Conservation (phyloP, 257 asterid genomes). For the Mitragyna speciosa region DNA sequence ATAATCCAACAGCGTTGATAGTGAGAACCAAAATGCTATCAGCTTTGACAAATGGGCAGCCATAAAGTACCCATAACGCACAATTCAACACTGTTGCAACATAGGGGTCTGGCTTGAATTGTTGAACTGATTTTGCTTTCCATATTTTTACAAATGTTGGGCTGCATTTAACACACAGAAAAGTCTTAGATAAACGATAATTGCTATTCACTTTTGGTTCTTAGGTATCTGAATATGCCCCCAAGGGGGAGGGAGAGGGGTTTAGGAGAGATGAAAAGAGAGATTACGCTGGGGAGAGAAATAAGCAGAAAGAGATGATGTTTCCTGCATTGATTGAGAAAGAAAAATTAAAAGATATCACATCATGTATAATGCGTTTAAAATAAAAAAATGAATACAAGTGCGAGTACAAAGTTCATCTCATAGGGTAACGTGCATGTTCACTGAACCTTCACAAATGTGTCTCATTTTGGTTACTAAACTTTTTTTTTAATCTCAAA, state of each 20-base stretch:
- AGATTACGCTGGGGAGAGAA: conserved; percentile 2
- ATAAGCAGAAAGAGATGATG: conserved; percentile 9
- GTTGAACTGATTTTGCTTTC: conserved; percentile 53
- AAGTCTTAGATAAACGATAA: not conserved
- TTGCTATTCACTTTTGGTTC: not conserved
- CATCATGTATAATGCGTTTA: too few species aligned
- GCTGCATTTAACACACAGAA: conserved; percentile 31
- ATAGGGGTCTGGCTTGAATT: conserved; percentile 51
- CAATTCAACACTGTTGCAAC: conserved; percentile 57
- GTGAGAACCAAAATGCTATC: conserved; percentile 61
- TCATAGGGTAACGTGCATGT: too few species aligned
- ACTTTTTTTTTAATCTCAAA: too few species aligned
- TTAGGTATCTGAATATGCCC: not conserved
- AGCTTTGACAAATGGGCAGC: conserved; percentile 66
- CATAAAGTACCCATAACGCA: conserved; percentile 66
- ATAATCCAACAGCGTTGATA: conserved; percentile 54
- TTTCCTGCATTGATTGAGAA: conserved; percentile 16
- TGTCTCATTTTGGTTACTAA: too few species aligned
- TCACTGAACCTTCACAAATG: too few species aligned
- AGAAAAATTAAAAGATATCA: not conserved
- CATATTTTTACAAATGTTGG: conserved; percentile 56
- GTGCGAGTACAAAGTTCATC: too few species aligned
- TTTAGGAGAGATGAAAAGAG: not conserved
- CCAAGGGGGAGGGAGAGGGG: too few species aligned
- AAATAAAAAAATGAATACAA: too few species aligned